These are phyloP conservation scores for Fusarium newnesense DNA, from an alignment of 2,329 filamentous ascomycete genomes.

Conservation along the genomic window DNA sequence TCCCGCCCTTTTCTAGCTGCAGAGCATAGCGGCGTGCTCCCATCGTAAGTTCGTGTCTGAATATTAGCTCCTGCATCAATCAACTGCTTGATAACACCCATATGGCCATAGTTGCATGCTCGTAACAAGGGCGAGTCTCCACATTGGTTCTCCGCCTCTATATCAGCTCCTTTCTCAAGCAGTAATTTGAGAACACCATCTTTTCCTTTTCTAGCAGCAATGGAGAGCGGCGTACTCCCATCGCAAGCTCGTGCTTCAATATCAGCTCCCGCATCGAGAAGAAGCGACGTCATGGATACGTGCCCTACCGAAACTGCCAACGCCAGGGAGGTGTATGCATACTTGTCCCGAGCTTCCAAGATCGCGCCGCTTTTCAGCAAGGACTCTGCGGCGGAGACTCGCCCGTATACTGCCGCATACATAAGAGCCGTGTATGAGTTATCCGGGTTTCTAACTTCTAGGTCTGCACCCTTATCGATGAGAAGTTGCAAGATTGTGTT, in stretches of 20 bases:
- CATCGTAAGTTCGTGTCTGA: background rate
- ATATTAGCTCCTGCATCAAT: background rate
- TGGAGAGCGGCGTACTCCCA: no score
- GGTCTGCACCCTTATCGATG: background rate
- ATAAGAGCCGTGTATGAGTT: background rate
- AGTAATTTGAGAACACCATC: no score
- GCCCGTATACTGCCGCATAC: rapidly evolving
- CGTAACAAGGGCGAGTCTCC: no score
- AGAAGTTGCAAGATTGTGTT: background rate
- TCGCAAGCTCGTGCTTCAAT: no score
- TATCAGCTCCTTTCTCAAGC: no score
- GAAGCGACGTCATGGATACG: background rate
- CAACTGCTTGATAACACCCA: no score
- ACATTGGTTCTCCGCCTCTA: no score
- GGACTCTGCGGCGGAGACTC: background rate
- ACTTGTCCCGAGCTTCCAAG: background rate
- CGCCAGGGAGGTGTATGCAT: background rate
- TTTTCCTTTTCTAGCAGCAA: no score
- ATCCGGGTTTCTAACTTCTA: rapidly evolving
- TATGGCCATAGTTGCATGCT: no score
- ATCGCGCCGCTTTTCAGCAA: background rate
- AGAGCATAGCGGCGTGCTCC: background rate
- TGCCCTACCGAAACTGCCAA: background rate
- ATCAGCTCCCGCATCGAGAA: background rate
- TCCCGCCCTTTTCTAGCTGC: background rate